Percentiles rank a stretch among this genome's conserved stretches.
Conservation (phyloP, 495 filamentous ascomycete genomes). For the Hypoxylon trugodes region DNA sequence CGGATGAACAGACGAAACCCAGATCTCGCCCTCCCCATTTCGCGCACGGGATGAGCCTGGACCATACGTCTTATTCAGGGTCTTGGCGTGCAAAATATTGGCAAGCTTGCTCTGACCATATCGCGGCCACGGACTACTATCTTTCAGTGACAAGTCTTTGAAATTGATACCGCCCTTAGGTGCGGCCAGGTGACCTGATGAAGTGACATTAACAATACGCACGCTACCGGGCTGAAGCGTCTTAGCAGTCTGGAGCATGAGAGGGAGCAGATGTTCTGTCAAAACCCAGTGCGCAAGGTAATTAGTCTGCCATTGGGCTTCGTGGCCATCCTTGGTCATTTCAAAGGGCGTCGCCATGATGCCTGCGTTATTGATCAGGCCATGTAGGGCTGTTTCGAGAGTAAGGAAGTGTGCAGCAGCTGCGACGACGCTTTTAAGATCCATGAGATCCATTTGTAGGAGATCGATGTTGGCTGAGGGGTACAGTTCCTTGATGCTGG, state of each 20-base stretch:
- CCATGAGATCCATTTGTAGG: constrained; percentile 55
- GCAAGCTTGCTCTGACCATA: constrained; percentile 59
- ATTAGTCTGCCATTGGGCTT: constrained; percentile 58
- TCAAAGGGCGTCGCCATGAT: constrained; percentile 55
- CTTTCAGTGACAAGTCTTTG: constrained; percentile 23
- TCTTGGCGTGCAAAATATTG: constrained; percentile 51
- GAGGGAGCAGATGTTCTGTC: constrained; percentile 50
- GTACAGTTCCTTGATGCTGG: constrained; percentile 45
- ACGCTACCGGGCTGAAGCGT: constrained; percentile 41
- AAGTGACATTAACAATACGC: constrained; percentile 52
- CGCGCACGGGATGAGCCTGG: constrained; percentile 43
- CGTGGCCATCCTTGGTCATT: constrained; percentile 58
- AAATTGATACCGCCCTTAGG: constrained; percentile 48
- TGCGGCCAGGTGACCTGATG: constrained; percentile 46
- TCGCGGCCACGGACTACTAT: constrained; percentile 41
- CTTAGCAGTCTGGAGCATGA: constrained; percentile 42
- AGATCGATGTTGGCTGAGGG: constrained; percentile 50
- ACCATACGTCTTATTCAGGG: constrained; percentile 46
- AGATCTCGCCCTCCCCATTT: constrained; percentile 48
- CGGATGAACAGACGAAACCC: constrained; percentile 53
- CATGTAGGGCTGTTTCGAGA: constrained; percentile 41
- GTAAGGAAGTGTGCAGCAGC: constrained; percentile 25
- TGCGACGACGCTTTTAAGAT: constrained; percentile 44
- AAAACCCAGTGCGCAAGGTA: constrained; percentile 58
- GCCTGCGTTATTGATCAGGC: constrained; percentile 46